Evolutionary conservation across 2,329 filamentous ascomycete species (phyloP), one percentile per base, ranked within the genome.

Genomic region (Clonostachys rosea): DNA sequence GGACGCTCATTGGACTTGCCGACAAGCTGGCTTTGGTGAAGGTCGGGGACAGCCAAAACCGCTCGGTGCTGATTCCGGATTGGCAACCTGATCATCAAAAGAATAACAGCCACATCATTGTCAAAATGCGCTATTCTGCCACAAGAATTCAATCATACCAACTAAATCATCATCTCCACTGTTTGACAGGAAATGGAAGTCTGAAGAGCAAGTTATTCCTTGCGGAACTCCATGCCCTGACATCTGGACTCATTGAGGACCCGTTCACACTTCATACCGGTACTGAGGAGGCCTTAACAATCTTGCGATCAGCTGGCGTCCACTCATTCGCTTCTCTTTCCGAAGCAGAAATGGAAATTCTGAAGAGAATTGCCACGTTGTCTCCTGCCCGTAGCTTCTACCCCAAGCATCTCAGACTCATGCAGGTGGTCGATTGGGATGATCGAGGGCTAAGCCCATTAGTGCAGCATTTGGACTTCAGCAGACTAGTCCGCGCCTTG

Each of bases 161-260:
- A 0, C 54, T 85, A 0, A 73, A 84, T 48, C 16, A 18, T 2
- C 45, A 47, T 4, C 67, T 85, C 2, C 73, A 78, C 0, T 61
- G 71, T 5, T 54, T 86, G 0, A 50, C 65, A 0, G 75, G 77
- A 20, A 76, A 72, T 49, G 74, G 75, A 0, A 73, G 63, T 11
- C 49, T 82, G 1, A 64, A 70, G 14, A 77, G 76, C 56, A 76
- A 74, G 45, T 62, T 84, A 0, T 67, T 71, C 20, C 60, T 80
- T 1, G 63, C 62, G 6, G 72, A 75, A 30, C 58, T 83, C 1
- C 78, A 83, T 52, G 76, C 73, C 0, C 45, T 79, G 1, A 83
- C 79, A 0, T 75, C 77, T 0, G 65, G 69, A 40, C 74, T 65
- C 36, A 56, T 79, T 0, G 69, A 72, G 0, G 79, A 83, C 51